Percentiles rank a stretch among this genome's conserved stretches.
Evolutionary conservation across 176 grass and related monocot genomes (phyloP).

Genomic region (Pontederia crassipes): DNA sequence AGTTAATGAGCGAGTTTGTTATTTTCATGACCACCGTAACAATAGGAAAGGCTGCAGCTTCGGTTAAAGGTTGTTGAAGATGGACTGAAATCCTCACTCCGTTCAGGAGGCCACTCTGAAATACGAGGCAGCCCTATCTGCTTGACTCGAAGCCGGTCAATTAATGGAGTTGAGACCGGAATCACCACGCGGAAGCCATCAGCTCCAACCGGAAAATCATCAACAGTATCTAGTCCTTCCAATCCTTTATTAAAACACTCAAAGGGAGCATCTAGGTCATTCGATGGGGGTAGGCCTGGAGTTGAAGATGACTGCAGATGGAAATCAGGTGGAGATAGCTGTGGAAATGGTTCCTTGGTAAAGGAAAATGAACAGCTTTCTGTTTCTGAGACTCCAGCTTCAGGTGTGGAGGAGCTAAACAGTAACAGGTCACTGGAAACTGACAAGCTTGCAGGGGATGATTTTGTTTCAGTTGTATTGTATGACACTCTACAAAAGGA

Average conservation of each 20-base stretch:
- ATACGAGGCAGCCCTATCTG: background rate
- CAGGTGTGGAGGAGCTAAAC: background rate
- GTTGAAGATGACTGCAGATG: conserved; percentile 6
- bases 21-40: background rate
- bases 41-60: conserved; percentile 21
- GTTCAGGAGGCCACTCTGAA: conserved; percentile 14
- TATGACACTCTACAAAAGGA: conserved; percentile 20
- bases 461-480: conserved; percentile 21
- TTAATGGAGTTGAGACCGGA: conserved; percentile 14
- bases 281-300: conserved; percentile 4
- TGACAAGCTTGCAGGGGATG: background rate
- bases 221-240: background rate
- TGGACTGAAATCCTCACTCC: conserved; percentile 23
- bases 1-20: background rate
- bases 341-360: background rate
- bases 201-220: conserved; percentile 17
- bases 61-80: conserved; percentile 23
- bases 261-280: conserved; percentile 12
- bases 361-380: conserved; percentile 19
- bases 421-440: background rate
- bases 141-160: conserved; percentile 13
- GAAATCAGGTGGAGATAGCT: conserved; percentile 8
- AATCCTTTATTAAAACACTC: conserved; percentile 5
- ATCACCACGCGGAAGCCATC: conserved; percentile 2
- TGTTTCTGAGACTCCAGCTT: background rate